Base-by-base conservation (phyloP, 164 flowering plant species). In the Akebia trifoliata region DNA sequence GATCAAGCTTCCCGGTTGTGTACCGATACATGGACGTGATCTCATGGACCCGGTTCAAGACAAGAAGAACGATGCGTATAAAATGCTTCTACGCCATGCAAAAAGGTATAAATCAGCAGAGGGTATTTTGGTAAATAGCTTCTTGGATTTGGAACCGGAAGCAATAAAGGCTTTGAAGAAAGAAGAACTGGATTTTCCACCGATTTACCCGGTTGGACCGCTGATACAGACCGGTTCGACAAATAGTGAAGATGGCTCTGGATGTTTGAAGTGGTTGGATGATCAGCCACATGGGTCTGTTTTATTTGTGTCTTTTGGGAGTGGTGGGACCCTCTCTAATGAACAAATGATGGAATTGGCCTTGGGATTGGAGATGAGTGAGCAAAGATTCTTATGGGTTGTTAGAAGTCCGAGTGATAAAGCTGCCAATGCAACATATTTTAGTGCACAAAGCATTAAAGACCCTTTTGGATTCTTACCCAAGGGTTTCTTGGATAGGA, bases 381-480 rank as follows among this genome's bases (percentile, higher is more conserved):
- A 67, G 45, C 83, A 84, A 39, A 65, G 82, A 17, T 82, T 86
- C 28, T 44, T 86, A 18, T 84, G 90, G 90, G 95, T 82, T 2
- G 75, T 75, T 4, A 65, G 79, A 25, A 62, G 52, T 15, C 65
- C 65, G 8, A 32, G 51, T 62, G 59, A 53, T 12, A n/a, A 2
- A 11, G 50, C 51, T 0, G 14, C 77, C 12, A 57, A 39, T 37
- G 72, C 64, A 0, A 20, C 68, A 1, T 68, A 28, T 37, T 55
- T 68, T 15, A 38, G 21, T 4, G 57, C n/a, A 12, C 55, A 62
- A 15, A 55, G 40, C 36, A 17, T 8, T 10, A 20, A 40, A 0
- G 72, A 70, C 59, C 71, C 71, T 4, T 42, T 45, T 1, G 58
- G 14, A 2, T 64, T 61, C 46, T 48, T 77, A 17, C 78, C 76